These are phyloP conservation scores for Pythium coloratum DNA, from an alignment of 352 stramenopile genomes.

Conservation along the genomic window DNA sequence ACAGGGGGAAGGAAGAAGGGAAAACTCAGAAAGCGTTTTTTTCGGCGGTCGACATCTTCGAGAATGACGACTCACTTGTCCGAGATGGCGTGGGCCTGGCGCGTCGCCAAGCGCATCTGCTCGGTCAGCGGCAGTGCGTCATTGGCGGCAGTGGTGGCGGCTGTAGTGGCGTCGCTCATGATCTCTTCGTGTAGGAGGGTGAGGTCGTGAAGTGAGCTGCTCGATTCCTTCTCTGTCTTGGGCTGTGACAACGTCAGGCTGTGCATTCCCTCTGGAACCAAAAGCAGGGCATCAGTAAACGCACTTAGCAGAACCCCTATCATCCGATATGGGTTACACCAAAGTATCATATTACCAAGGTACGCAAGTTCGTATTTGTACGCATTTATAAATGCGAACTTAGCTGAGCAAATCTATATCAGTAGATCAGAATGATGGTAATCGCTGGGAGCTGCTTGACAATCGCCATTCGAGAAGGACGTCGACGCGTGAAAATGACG, in stretches of 20 bases:
- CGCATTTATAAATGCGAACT: constrained; percentile 6
- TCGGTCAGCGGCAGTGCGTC: constrained; percentile 36
- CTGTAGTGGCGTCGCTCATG: constrained; percentile 3
- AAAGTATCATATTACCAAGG: background rate
- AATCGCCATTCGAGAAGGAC: constrained; percentile 6
- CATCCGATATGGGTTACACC: background rate
- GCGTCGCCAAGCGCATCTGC: constrained; percentile 49
- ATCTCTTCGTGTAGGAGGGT: background rate
- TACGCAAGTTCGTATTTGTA: background rate
- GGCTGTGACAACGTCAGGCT: background rate
- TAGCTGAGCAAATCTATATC: constrained; percentile 7
- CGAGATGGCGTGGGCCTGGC: constrained; percentile 49
- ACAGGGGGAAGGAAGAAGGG: background rate
- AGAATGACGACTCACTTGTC: constrained; percentile 41
- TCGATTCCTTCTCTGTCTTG: constrained; percentile 3
- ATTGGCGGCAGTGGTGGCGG: background rate
- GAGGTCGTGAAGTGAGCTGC: background rate
- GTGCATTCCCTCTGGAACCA: background rate
- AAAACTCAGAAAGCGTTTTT: background rate
- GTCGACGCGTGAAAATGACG: background rate
- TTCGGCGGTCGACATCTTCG: background rate
- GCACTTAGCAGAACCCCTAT: constrained; percentile 4
- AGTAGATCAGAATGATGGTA: constrained; percentile 10
- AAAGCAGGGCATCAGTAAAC: background rate
- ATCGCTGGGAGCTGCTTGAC: background rate